A percentile compares a stretch with the other conserved stretches of the same genome.
Evolutionary conservation across 352 stramenopile genomes (phyloP).

Genomic region (Phytophthora kernoviae): DNA sequence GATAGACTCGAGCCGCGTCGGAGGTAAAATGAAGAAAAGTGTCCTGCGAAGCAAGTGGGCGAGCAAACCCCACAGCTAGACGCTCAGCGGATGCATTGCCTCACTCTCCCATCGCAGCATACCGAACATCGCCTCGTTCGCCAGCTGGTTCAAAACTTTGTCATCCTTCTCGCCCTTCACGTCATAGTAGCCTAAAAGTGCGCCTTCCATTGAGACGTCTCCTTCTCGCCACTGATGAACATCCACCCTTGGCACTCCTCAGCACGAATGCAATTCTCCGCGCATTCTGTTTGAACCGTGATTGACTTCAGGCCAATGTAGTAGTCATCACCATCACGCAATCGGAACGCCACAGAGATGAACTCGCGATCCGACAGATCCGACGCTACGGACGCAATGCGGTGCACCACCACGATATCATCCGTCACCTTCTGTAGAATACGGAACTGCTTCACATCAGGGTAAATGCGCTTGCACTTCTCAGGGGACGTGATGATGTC

Average conservation of each 20-base stretch:
- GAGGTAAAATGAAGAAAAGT: background rate
- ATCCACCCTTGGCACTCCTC: slow-evolving; percentile 86
- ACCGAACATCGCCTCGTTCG: slow-evolving; percentile 86
- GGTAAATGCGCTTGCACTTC: slow-evolving; percentile 85
- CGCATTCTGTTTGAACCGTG: slow-evolving; percentile 66
- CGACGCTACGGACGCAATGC: slow-evolving; percentile 75
- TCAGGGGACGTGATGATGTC: slow-evolving; percentile 86
- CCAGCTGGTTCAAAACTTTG: slow-evolving; percentile 83
- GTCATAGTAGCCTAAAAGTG: slow-evolving; percentile 86
- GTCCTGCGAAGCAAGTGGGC: slow-evolving; percentile 1
- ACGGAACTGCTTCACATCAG: slow-evolving; percentile 83
- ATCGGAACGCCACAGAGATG: slow-evolving; percentile 76
- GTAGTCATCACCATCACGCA: slow-evolving; percentile 80
- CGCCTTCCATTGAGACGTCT: slow-evolving; percentile 72
- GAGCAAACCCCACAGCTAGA: slow-evolving; percentile 33
- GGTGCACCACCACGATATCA: slow-evolving; percentile 82
- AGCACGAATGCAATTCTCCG: slow-evolving; percentile 80
- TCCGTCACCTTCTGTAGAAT: slow-evolving; percentile 86
- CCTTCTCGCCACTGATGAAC: slow-evolving; percentile 74
- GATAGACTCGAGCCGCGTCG: background rate
- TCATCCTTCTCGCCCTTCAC: slow-evolving; percentile 86
- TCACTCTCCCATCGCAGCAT: slow-evolving; percentile 89
- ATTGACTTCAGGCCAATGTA: slow-evolving; percentile 82
- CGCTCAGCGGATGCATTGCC: slow-evolving; percentile 79
- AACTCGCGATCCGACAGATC: slow-evolving; percentile 79